Base-by-base conservation (phyloP, 495 filamentous ascomycete species). In the Neohortaea acidophila region DNA sequence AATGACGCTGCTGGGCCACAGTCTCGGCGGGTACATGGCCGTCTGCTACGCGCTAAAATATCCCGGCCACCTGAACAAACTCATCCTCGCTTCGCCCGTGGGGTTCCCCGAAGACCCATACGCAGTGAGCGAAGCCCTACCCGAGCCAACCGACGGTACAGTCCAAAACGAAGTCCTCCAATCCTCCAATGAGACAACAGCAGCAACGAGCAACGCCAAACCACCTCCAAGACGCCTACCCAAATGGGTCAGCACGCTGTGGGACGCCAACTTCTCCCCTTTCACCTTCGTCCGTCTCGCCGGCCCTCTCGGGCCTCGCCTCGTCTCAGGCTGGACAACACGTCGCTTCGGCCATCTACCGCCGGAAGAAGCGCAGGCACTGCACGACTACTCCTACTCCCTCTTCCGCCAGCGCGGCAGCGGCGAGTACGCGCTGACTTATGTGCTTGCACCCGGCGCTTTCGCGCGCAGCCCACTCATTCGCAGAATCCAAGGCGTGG, bases 11-110 rank as follows among this genome's bases (percentile, higher is more conserved):
- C 67, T 96, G 10, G 89, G 86, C 28, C 89, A 97, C 61, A 89
- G 81, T 35, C 62, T 97, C 20, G 89, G 89, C 32, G 89, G 89
- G 17, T 97, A 97, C 54, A 75, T 97, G 58, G 81, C 84, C 2
- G 81, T 91, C 0, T 83, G 84, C 10, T 97, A 97, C 56, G 82
- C 89, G 0, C 70, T 97, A 36, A 96, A 96, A 56, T 97, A 96
- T 52, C 86, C 87, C 2, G 84, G 85, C 12, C 81, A 75, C 33
- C 60, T 96, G 21, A 92, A 97, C 56, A 96, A 96, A 61, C 74
- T 97, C 34, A 89, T 97, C 43, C 68, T 97, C 21, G 89, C 82
- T 1, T 91, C 82, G 3, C 89, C 89, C 0, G 91, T 92, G 28
- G 89, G 89, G 14, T 79, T 97, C 23, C 91, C 91, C 13, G 86